Evolutionary conservation across 176 grass and related monocot genomes (phyloP).

Genomic region (Panicum miliaceum): DNA sequence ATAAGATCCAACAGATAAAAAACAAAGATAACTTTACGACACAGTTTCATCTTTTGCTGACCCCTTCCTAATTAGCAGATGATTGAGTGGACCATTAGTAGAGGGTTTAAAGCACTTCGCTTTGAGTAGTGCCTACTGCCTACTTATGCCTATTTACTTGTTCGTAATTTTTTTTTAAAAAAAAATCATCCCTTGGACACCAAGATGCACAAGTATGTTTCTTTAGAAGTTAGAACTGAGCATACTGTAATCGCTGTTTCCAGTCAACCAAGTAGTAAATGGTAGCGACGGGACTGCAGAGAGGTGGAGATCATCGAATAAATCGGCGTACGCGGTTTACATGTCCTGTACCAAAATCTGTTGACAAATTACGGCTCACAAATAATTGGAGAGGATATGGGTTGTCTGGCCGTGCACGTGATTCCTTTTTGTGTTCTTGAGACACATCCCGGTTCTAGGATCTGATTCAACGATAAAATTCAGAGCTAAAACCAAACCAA

Average conservation of each 20-base stretch:
- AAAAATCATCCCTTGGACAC: background rate
- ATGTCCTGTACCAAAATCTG: background rate
- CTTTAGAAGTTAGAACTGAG: background rate
- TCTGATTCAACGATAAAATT: background rate
- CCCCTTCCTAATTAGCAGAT: background rate
- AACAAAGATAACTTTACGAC: conserved; percentile 4
- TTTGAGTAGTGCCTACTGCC: background rate
- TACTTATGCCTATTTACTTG: too few relatives aligned
- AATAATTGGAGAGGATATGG: background rate
- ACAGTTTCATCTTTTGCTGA: background rate
- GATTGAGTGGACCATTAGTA: background rate
- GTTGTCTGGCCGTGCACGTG: background rate
- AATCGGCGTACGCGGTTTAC: background rate
- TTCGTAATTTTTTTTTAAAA: too few relatives aligned
- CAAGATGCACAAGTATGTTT: background rate
- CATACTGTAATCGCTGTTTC: background rate
- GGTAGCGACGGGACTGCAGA: conserved; percentile 14
- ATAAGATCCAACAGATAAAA: background rate
- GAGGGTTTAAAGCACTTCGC: background rate
- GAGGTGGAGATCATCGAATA: conserved; percentile 11
- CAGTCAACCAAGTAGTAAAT: background rate
- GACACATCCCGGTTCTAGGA: background rate
- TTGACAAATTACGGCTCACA: background rate
- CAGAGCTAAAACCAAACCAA: background rate
- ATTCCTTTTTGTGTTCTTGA: background rate